Percentiles rank a stretch among this genome's conserved stretches.
phyloP scores from a whole-genome alignment of 768 basidiomycete species.

The Leccinellum luteum region DNA sequence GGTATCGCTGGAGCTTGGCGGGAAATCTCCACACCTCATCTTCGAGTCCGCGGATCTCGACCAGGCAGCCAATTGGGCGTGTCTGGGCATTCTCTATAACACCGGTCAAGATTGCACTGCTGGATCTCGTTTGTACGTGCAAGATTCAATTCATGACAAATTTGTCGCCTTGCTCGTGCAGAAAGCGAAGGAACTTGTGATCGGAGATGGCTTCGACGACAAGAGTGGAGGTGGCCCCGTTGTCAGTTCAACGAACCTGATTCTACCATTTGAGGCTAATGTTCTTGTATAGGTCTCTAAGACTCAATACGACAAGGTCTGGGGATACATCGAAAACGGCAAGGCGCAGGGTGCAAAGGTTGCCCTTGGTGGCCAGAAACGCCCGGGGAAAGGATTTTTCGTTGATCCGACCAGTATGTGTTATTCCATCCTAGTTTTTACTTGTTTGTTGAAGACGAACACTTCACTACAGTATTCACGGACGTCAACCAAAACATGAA shows the following conservation, averaged over 20 bases:
- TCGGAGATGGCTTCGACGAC: conserved; percentile 82
- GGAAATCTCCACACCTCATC: conserved; percentile 86
- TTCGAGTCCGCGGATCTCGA: conserved; percentile 92
- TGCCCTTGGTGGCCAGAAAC: conserved; percentile 76
- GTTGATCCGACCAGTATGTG: conserved; percentile 84
- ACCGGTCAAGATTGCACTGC: conserved; percentile 94
- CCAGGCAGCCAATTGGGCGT: conserved; percentile 80
- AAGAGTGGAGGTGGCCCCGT: conserved; percentile 77
- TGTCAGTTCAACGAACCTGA: conserved; percentile 43
- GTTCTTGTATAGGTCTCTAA: conserved; percentile 64
- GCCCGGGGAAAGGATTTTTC: conserved; percentile 76
- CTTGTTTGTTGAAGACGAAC: conserved; percentile 3
- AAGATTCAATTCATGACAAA: conserved; percentile 83
- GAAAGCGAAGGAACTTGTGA: conserved; percentile 64
- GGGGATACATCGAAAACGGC: conserved; percentile 85
- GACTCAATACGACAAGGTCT: conserved; percentile 80
- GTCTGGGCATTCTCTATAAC: conserved; percentile 83
- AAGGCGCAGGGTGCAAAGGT: conserved; percentile 80
- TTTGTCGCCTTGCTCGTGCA: conserved; percentile 66
- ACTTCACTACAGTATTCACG: conserved; percentile 61
- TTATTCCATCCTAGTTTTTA: conserved; percentile 6
- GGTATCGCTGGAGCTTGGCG: conserved; percentile 92
- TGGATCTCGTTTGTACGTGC: conserved; percentile 86
- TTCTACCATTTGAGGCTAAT: conserved; percentile 7
- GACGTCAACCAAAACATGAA: conserved; percentile 80